Base-by-base conservation (phyloP, 345 rosid species). In the Fremontodendron californicum region DNA sequence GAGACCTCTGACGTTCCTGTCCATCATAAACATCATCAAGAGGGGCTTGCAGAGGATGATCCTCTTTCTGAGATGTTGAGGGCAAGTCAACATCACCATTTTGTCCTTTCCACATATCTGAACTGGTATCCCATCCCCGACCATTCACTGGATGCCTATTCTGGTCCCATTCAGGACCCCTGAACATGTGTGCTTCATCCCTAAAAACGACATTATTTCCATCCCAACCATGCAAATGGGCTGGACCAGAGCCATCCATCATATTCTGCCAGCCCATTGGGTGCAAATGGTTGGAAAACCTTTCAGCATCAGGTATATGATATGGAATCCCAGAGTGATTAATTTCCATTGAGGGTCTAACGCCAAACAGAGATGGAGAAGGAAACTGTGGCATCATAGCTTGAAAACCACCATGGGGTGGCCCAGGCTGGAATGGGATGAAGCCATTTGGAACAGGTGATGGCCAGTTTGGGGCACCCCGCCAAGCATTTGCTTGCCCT, bases 241-340 rank as follows among this genome's bases (percentile, higher is more conserved):
- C 78, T 73, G 92, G 89, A 8, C 89, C 95, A 31, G 98, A 85
- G 35, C 87, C 87, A 84, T 96, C 97, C 77, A 92, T 89, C 88
- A 91, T 91, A 84, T 89, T 91, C 87, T 87, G 99, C 99, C 97
- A 96, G 73, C 94, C 96, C 45, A 91, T 84, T 55, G 98, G 96
- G 42, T 96, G 97, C 82, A 96, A 42, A 89, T 92, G 97, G 79
- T 91, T 64, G 39, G 92, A 71, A 83, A 89, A 91, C 85, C 99
- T 87, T 79, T 96, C 98, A 66, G 90, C 90, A 75, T 93, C 97
- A 78, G 91, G 81, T 2, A 96, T 81, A 67, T 88, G 98, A 83
- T 85, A 96, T 27, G 93, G 92, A 33, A 92, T 88, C 54, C 96
- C 97, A 52, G 90, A 71, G 84, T 90, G 98, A 78, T 74, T 90